These are phyloP conservation scores for Nevesoporus exiguus DNA, from an alignment of 768 basidiomycete genomes.

Conservation along the genomic window DNA sequence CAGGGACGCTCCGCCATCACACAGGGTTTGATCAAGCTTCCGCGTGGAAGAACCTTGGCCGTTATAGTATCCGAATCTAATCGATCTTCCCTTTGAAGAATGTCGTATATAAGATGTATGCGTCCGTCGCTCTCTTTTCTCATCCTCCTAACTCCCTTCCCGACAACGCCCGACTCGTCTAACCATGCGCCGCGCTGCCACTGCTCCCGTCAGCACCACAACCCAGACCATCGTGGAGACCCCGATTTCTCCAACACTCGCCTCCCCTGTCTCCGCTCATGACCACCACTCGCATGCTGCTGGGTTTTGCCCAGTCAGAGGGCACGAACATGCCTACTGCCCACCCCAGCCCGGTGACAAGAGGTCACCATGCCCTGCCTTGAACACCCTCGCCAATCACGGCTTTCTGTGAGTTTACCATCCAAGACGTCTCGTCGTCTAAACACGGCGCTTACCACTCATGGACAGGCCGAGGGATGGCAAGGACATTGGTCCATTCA, in stretches of 20 bases:
- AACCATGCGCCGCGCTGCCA: constrained; percentile 5
- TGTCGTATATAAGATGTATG: constrained; percentile 6
- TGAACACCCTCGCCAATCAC: constrained; percentile 74
- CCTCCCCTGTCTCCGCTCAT: constrained; percentile 14
- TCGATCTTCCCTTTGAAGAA: not conserved
- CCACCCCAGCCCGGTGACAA: constrained; percentile 45
- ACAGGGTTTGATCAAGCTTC: not conserved
- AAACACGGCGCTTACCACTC: not conserved
- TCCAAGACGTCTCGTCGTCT: not conserved
- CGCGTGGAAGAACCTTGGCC: not conserved
- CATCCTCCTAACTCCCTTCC: no score
- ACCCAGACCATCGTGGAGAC: not conserved
- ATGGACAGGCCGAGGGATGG: constrained; percentile 48
- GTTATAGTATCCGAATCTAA: not conserved
- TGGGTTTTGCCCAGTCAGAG: constrained; percentile 41
- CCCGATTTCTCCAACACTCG: constrained; percentile 6
- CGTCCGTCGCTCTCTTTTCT: not conserved
- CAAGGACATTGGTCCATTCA: constrained; percentile 39
- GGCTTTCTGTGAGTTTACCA: constrained; percentile 60
- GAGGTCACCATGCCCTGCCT: constrained; percentile 68
- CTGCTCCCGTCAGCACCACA: not conserved
- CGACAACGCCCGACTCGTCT: not conserved
- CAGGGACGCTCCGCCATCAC: not conserved
- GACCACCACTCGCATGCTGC: constrained; percentile 20
- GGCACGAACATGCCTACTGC: constrained; percentile 38